phyloP scores from a whole-genome alignment of 768 basidiomycete species.

The Cyclocybe aegerita region DNA sequence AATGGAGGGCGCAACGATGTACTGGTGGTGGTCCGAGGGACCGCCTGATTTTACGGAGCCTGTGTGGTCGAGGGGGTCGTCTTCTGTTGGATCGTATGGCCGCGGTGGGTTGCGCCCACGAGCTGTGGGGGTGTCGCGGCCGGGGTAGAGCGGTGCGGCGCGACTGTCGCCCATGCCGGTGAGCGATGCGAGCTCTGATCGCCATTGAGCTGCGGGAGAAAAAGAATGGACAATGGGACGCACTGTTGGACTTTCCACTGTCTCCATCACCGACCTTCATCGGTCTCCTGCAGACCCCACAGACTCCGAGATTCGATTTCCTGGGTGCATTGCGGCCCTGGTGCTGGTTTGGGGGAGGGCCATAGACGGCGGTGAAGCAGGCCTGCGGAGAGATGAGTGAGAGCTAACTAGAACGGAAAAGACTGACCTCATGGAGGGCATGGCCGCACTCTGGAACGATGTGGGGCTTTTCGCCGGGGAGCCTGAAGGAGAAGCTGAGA shows the following conservation, averaged over 20 bases:
- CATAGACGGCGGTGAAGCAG: constrained; percentile 96
- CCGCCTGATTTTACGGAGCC: constrained; percentile 47
- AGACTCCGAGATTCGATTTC: constrained; percentile 87
- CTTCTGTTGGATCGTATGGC: constrained; percentile 73
- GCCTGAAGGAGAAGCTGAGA: constrained; percentile 86
- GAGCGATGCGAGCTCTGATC: constrained; percentile 85
- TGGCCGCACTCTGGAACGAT: constrained; percentile 98
- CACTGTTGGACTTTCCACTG: constrained; percentile 87
- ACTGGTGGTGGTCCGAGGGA: constrained; percentile 49
- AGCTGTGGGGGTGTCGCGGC: constrained; percentile 58
- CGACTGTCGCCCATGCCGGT: constrained; percentile 82
- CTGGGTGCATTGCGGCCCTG: constrained; percentile 52
- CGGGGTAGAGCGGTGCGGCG: constrained; percentile 59
- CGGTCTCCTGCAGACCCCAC: constrained; percentile 93
- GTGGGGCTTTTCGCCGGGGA: constrained; percentile 96
- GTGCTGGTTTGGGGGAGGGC: constrained; percentile 66
- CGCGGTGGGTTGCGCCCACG: constrained; percentile 34
- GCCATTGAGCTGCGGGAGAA: constrained; percentile 4
- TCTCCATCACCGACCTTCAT: constrained; percentile 95
- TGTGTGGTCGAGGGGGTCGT: constrained; percentile 77
- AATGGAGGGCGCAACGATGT: constrained; percentile 90
- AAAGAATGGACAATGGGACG: constrained; percentile 23
- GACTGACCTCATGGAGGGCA: constrained; percentile 85
- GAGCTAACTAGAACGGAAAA: constrained; percentile 11
- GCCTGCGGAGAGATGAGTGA: constrained; percentile 49